Base-by-base conservation (phyloP, 176 grass and related monocot species). In the Aegilops longissima region DNA sequence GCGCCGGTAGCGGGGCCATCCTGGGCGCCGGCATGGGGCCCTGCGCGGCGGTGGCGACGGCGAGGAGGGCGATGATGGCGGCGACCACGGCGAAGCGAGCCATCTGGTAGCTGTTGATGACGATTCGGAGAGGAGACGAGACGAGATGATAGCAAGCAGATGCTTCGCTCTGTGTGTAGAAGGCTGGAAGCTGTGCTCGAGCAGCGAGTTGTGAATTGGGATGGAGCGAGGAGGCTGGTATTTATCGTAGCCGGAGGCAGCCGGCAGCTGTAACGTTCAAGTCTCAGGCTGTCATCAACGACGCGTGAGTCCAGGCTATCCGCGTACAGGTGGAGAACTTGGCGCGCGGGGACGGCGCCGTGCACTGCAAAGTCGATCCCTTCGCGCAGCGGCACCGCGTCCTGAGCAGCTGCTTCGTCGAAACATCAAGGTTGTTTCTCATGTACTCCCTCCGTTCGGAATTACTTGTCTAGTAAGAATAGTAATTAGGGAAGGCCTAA, bases 1-100 rank as follows among this genome's bases (percentile, higher is more conserved):
- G 84, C 0, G 87, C 69, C 12, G 87, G 87, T 9, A 89, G 74
- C 11, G 84, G 90, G 1, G 87, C 84, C 87, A 86, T 80, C 90
- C 10, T 86, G 0, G 91, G 91, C 36, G 91, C 73, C 18, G 71
- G 83, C 3, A 64, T 86, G 72, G 90, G 3, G 83, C 56, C 90
- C 81, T 91, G 90, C 7, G 90, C 90, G 1, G 63, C 33, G 0
- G 82, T 82, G 30, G 29, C 40, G 14, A 85, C 70, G 62, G 82
- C 86, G 4, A 91, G 86, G 44, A 91, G 77, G 12, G 82, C 81
- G 0, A 81, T 11, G 76, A 80, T 42, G 23, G 82, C 76, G 58
- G 82, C 80, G 81, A 80, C 77, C 21, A 61, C 58, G 74, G 84
- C 73, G 73, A 80, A 20, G 23, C 61, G 68, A 40, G 68, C 35